Evolutionary conservation across 1,284 basidiomycete species (phyloP), one percentile per base, ranked within the genome.

Genomic region (Erythrobasidium hasegawianum): DNA sequence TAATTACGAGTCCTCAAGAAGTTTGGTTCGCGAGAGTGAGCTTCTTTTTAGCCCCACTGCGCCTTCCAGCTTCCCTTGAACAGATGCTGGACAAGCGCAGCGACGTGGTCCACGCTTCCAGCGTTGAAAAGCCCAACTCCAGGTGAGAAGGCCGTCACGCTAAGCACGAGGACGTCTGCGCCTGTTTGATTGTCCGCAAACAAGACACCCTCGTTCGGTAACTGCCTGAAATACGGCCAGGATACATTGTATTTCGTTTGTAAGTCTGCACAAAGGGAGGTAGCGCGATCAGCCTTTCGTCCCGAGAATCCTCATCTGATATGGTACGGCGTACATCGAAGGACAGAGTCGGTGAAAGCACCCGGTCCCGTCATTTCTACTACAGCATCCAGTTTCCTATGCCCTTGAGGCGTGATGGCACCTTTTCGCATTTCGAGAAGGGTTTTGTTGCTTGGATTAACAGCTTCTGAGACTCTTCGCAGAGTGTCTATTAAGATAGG

Each of bases 111-210:
- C 3, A 39, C 43, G 13, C 55, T 59, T 11, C 68, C 64, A 1
- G 69, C 58, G 2, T 71, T 71, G 64, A 72, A 71, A 29, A 70
- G 69, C 64, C 72, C 72, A 22, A 73, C 68, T 2, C 72, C 72
- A 7, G 72, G 72, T 26, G 67, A 69, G 52, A 73, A 72, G 1
- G 69, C 72, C 4, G 71, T 72, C 4, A 71, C 69, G 20, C 55
- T 59, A 1, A 71, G 24, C 0, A 73, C 68, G 18, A 71, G 64
- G 45, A 71, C 56, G 41, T 73, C 71, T 7, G 68, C 71, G 52
- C 57, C 65, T 4, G 61, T 27, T 1, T 68, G 56, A 40, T 52
- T 38, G n/a, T 60, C 53, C 1, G 69, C 60, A 61, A 69, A 72
- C 1, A 65, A 27, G 20, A 64, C 50, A 18, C 67, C 65, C 7